Evolutionary conservation across 192 early-diverging fungal genomes (phyloP).

Genomic region (Gonapodya sp.): DNA sequence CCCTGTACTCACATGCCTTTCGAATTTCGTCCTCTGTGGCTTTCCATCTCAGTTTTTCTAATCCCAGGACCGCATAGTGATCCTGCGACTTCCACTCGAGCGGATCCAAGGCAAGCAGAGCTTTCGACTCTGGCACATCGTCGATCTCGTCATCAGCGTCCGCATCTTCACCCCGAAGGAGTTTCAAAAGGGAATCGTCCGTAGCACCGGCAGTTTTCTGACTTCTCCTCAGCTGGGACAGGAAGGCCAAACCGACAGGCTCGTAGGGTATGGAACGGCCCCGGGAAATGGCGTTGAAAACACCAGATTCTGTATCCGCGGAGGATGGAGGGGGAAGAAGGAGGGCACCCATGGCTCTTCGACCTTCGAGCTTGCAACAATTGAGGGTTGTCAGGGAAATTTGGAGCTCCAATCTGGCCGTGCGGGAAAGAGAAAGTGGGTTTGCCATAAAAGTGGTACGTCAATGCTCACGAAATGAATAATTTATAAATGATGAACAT

Average conservation of each 20-base stretch:
- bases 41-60: constrained; percentile 75
- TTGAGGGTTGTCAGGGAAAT: too few relatives aligned
- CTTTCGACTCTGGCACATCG: constrained; percentile 66
- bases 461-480: too few relatives aligned
- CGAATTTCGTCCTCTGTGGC: constrained; percentile 93
- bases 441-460: too few relatives aligned
- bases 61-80: constrained; percentile 90
- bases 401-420: too few relatives aligned
- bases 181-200: background rate
- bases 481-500: too few relatives aligned
- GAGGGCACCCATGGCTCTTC: too few relatives aligned
- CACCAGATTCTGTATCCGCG: background rate
- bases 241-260: background rate
- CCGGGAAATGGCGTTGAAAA: background rate
- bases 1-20: constrained; percentile 44
- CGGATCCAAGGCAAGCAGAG: constrained; percentile 72
- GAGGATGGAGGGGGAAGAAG: background rate
- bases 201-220: background rate
- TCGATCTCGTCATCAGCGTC: constrained; percentile 27
- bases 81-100: constrained; percentile 95
- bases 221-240: background rate
- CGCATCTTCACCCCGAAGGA: background rate
- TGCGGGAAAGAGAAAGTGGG: too few relatives aligned
- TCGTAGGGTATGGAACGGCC: background rate
- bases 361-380: too few relatives aligned